Base-by-base conservation (phyloP, 1,284 basidiomycete species). In the Leccinum proximum region DNA sequence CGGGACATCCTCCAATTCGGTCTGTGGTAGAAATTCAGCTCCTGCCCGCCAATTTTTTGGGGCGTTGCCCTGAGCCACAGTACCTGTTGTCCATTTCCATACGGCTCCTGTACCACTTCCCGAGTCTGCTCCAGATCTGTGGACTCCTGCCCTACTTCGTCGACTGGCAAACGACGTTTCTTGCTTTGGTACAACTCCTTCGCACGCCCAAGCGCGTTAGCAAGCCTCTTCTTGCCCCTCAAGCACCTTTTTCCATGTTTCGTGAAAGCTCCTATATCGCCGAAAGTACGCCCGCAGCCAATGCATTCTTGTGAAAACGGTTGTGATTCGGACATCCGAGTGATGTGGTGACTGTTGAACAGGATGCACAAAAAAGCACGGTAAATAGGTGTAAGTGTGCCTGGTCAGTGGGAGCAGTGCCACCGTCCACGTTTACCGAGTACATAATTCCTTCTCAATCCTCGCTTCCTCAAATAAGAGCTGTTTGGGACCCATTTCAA, bases 401-500 rank as follows among this genome's bases (percentile, higher is more conserved):
- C 38, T 40, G 38, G 38, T 13, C 38, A 40, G 38, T 40, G 13
- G 13, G 38, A 40, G 38, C 38, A 40, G 38, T 13, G 38, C 38
- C 38, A 40, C 38, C 26, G 26, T 30, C 26, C 26, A 30, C 26
- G 38, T 40, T 40, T 40, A 40, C 38, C 38, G 38, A 40, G 38
- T 40, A 40, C 38, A 40, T 40, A 40, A 70, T 92, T 88, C 3
- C 95, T 95, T n/a, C 82, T 81, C 67, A 99, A 79, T 0, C 97
- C 97, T 57, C 94, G 84, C 70, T 84, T 86, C 4, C 93, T 96
- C 94, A 75, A 96, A 92, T 54, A 98, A 80, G 13, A 99, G 79
- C 76, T 94, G 96, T 78, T 99, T 97, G 0, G 95, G 0, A 98
- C 97, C 97, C 97, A 99, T 80, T 99, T 99, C 26, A 30, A 30